Evolutionary conservation across 148 eudicot genomes (phyloP).

Genomic region (Polygonum maritimum): DNA sequence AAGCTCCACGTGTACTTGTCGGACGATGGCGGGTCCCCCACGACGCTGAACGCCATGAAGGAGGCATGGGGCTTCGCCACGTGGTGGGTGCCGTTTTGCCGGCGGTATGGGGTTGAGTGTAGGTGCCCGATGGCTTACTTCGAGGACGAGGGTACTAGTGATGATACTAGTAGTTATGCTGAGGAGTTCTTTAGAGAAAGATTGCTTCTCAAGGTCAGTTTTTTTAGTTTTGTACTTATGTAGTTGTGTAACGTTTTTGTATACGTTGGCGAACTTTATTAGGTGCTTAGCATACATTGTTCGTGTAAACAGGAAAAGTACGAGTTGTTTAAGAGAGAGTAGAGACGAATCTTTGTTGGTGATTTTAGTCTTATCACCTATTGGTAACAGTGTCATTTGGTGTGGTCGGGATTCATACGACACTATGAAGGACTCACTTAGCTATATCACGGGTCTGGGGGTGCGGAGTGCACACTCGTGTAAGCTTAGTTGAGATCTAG

Average conservation of each 20-base stretch:
- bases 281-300: too few species aligned
- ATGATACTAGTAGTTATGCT: too few species aligned
- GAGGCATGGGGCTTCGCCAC: conserved; percentile 43
- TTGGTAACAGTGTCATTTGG: too few species aligned
- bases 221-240: too few species aligned
- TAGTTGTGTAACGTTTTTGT: too few species aligned
- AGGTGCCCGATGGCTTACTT: conserved; percentile 49
- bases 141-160: not conserved
- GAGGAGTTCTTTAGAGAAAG: not conserved
- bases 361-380: too few species aligned
- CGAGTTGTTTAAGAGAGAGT: conserved; percentile 13
- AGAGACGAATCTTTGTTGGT: not conserved
- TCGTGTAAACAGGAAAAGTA: conserved; percentile 11
- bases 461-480: too few species aligned
- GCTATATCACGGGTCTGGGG: too few species aligned
- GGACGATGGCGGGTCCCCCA: conserved; percentile 38
- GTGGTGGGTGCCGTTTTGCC: conserved; percentile 49
- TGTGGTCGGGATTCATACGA: too few species aligned
- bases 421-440: too few species aligned
- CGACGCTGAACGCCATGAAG: conserved; percentile 29
- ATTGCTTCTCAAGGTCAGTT: not conserved
- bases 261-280: too few species aligned
- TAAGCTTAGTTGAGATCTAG: too few species aligned
- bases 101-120: conserved; percentile 23
- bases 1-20: conserved; percentile 45